Conservation (phyloP, 495 filamentous ascomycete genomes). For the Trichoderma gamsii region DNA sequence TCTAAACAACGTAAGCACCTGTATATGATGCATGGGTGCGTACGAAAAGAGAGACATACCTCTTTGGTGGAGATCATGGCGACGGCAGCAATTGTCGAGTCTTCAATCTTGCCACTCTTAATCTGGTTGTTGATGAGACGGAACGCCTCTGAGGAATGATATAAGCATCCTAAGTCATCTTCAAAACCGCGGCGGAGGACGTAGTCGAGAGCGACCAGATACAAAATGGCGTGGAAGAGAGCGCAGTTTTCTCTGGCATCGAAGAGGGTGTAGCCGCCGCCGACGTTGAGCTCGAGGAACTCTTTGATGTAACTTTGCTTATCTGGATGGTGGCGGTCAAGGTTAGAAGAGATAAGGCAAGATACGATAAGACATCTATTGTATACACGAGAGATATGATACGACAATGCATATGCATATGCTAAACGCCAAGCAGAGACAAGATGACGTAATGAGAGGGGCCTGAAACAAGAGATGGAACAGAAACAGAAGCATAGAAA, state of each 20-base stretch:
- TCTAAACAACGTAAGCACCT: background rate
- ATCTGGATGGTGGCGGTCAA: background rate
- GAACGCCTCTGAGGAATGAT: background rate
- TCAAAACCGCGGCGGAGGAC: background rate
- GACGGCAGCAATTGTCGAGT: background rate
- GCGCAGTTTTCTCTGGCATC: background rate
- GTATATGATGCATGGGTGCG: background rate
- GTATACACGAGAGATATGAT: no score
- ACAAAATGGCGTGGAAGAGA: slow-evolving; percentile 1
- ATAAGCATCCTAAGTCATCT: background rate
- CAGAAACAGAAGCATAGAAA: no score
- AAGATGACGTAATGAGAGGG: background rate
- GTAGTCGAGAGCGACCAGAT: background rate
- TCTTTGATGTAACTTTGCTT: background rate
- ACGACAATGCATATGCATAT: background rate
- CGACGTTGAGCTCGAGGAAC: slow-evolving; percentile 1
- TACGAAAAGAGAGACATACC: background rate
- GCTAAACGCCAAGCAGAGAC: background rate
- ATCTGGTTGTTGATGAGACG: background rate
- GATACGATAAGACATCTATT: background rate
- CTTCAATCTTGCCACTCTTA: background rate
- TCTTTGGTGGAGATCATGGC: background rate
- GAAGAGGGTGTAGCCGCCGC: background rate
- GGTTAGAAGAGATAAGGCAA: no score
- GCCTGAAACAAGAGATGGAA: background rate